Evolutionary conservation across 1,284 basidiomycete genomes (phyloP), one percentile per base, ranked within the genome.

Genomic region (Mrakiaceae sp.): DNA sequence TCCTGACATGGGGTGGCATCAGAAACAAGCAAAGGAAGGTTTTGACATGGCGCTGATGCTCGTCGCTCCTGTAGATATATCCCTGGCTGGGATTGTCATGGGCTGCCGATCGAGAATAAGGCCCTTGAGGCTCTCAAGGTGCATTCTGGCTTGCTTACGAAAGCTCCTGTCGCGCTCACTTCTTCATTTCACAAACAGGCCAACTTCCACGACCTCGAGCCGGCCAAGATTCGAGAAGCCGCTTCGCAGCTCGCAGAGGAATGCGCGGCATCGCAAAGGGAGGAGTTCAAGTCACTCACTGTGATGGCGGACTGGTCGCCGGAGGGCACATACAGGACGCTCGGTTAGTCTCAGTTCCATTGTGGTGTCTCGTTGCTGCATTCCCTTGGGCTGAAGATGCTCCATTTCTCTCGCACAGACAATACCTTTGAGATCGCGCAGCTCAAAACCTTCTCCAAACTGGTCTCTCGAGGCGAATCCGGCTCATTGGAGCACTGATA

Each of bases 51-150:
- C 7, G 40, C 44, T 47, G 40, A 27, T 27, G 27, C 27, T 27
- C 27, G 2, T 27, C 27, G 27, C 27, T 27, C 27, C 27, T 27
- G 27, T 27, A 46, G 16, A 39, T n/a, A 4, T 76, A 77, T 88
- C 50, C 95, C 96, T 43, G 96, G 96, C 4, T 99, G 93, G 92
- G 96, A 99, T 73, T 98, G 95, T 72, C 96, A 98, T 72, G 96
- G 96, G 2, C 82, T 98, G 14, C 96, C 96, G 0, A 97, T 99
- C 68, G 93, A 96, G 75, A 89, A 91, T 71, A 96, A 95, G 73
- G 88, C 92, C 0, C 78, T 97, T 46, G 80, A 87, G 68, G 82
- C 85, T 58, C 79, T 90, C n/a, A 82, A 82, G 65, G 89, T 87
- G 72, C 66, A 82, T 74, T 4, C 11, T 66, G 11, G 12, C 46